Evolutionary conservation across 306 rosid genomes (phyloP).

Genomic region (Citrullus mucosospermus): DNA sequence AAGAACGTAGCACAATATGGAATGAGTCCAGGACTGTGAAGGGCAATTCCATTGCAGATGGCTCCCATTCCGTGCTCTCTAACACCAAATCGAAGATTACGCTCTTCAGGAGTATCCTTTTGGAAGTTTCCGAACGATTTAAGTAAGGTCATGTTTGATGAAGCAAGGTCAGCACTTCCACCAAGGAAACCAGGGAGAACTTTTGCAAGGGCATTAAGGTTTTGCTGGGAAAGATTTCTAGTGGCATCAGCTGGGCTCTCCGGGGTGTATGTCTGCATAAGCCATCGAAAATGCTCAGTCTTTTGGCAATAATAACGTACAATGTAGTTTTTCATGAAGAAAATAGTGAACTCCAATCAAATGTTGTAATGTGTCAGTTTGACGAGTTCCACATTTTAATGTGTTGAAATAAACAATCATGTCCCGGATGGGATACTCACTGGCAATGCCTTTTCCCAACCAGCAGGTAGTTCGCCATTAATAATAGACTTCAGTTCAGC

Average conservation of each 20-base stretch:
- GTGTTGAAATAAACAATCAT: neutral
- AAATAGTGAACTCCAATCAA: neutral
- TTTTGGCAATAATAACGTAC: neutral
- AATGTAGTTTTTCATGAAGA: neutral
- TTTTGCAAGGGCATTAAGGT: constrained; percentile 80
- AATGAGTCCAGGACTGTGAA: constrained; percentile 84
- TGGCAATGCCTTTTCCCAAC: constrained; percentile 95
- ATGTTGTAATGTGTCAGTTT: neutral
- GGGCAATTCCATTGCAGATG: constrained; percentile 86
- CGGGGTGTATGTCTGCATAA: constrained; percentile 76
- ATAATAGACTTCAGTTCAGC: constrained; percentile 57
- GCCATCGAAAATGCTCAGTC: neutral
- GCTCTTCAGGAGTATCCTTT: constrained; percentile 75
- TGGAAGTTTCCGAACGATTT: constrained; percentile 78
- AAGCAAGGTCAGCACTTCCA: constrained; percentile 98
- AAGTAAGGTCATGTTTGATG: constrained; percentile 94
- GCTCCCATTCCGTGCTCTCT: constrained; percentile 99
- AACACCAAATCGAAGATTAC: constrained; percentile 88
- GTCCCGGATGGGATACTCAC: constrained; percentile 30
- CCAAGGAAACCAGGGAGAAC: constrained; percentile 93
- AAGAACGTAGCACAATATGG: constrained; percentile 97
- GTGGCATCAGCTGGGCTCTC: constrained; percentile 94
- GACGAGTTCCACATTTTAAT: neutral
- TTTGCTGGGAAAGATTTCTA: constrained; percentile 67
- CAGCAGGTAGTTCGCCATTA: constrained; percentile 63